Evolutionary conservation across 805 yeast species (phyloP).

Genomic region (Cyberlindnera lachancei): DNA sequence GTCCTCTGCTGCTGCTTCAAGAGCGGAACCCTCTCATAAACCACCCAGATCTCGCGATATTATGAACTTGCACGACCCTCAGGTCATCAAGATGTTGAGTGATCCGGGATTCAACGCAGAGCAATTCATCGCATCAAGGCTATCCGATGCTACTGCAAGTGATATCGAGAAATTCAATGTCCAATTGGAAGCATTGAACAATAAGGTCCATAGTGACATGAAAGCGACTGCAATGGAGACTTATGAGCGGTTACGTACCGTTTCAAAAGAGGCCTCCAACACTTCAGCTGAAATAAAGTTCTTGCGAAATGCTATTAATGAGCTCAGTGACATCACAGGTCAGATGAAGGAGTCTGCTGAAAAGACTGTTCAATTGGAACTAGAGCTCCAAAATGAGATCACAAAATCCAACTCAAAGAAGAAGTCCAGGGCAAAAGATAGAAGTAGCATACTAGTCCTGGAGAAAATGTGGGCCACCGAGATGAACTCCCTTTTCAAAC

Average conservation of each 20-base stretch:
- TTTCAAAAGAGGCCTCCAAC: constrained; percentile 51
- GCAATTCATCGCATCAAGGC: constrained; percentile 37
- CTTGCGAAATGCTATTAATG: constrained; percentile 52
- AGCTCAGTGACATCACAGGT: constrained; percentile 50
- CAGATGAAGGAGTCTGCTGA: constrained; percentile 58
- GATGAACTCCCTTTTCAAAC: constrained; percentile 60
- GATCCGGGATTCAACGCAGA: constrained; percentile 40
- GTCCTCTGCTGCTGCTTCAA: too few relatives aligned
- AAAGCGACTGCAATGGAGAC: constrained; percentile 54
- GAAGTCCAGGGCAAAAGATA: constrained; percentile 54
- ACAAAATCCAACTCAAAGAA: constrained; percentile 11
- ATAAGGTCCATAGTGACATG: constrained; percentile 47
- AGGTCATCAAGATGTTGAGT: constrained; percentile 28
- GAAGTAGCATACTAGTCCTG: constrained; percentile 63
- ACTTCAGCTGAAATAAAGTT: constrained; percentile 59
- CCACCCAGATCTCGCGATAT: constrained; percentile 6
- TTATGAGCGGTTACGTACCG: constrained; percentile 50
- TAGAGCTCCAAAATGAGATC: constrained; percentile 18
- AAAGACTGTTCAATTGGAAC: constrained; percentile 41
- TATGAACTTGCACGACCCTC: constrained; percentile 16
- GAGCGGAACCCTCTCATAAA: too few relatives aligned
- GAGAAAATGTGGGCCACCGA: constrained; percentile 80
- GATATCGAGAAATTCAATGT: constrained; percentile 66
- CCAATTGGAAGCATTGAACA: constrained; percentile 40
- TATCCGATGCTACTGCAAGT: constrained; percentile 60